Base-by-base conservation (phyloP, 805 yeast species). In the Saccharomyces kudriavzevii region DNA sequence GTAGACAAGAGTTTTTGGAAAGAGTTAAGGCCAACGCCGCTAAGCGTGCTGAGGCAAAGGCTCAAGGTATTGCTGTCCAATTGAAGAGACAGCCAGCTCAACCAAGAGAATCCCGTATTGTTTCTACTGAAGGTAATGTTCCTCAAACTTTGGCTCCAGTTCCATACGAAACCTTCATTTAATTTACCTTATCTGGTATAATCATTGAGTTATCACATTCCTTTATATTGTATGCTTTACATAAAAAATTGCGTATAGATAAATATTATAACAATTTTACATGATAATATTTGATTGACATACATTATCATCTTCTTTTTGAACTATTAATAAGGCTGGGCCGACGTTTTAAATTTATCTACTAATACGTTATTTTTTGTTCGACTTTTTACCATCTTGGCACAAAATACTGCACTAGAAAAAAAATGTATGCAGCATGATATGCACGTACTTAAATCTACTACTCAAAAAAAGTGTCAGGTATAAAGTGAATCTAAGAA, bases 111-210 rank as follows among this genome's bases (percentile, higher is more conserved):
- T 81, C 95, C 64, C 88, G 85, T 79, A 78, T 85, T 70, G 86
- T 94, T 71, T 74, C 91, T 60, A 84, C 96, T 70, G 82, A 78
- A 72, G 84, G 83, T 72, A 84, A 85, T 80, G 79, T 82, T 70
- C 97, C 98, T 72, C 96, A 91, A 78, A 91, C 97, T 71, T 85
- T 94, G 79, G 94, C 97, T 75, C 98, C 99, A 79, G 91, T 89
- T 81, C 87, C 99, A 75, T 94, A 94, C 87, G 99, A 94, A 84
- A 94, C 99, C 75, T 92, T 85, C 87, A 94, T 94, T 82, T 94
- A 90, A 87, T 55, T 70, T 60, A 57, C 58, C 55, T 57, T 58
- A 47, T 24, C 8, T 20, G 43, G 43, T 35, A 35, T 35, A 17
- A 17, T 35, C 17, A 35, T 17, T 17, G 43, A 35, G 43, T 17